A percentile compares a stretch with the other conserved stretches of the same genome.
These are phyloP conservation scores for Mucor lusitanicus DNA, from an alignment of 371 early-diverging fungal genomes.

Conservation along the genomic window DNA sequence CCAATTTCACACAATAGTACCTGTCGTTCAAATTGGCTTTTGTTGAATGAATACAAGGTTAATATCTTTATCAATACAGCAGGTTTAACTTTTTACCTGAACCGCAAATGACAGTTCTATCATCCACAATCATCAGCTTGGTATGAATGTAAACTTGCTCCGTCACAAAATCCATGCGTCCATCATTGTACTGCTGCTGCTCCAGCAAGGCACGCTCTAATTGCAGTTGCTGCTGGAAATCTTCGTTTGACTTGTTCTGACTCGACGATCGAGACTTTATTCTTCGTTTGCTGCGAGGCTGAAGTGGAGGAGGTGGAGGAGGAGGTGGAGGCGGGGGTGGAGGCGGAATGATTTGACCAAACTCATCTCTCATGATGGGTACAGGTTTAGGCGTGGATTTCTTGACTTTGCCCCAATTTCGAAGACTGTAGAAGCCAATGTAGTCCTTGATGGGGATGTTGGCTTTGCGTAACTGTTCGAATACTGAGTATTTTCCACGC, in stretches of 20 bases:
- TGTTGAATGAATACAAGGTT: neutral
- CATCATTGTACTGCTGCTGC: constrained; percentile 11
- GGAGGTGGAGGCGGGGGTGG: neutral
- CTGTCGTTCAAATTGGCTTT: constrained; percentile 56
- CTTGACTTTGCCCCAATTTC: constrained; percentile 65
- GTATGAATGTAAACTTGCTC: constrained; percentile 88
- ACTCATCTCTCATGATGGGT: neutral
- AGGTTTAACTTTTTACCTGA: constrained; percentile 38
- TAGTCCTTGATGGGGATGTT: constrained; percentile 74
- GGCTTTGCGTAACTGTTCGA: constrained; percentile 56
- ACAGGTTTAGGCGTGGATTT: neutral
- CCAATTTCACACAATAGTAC: constrained; percentile 13
- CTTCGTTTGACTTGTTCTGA: constrained; percentile 11
- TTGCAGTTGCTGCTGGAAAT: neutral
- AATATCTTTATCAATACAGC: neutral
- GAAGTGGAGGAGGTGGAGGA: neutral
- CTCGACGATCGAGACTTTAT: neutral
- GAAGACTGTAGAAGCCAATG: constrained; percentile 77
- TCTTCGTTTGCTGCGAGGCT: neutral
- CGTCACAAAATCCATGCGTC: constrained; percentile 52
- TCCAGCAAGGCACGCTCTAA: neutral
- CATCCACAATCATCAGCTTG: constrained; percentile 87
- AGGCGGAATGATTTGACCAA: neutral
- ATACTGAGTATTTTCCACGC: constrained; percentile 75
- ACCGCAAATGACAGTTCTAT: constrained; percentile 64